Evolutionary conservation across 1,139 yeast genomes (phyloP).

Genomic region (Yamadazyma epiphylla): DNA sequence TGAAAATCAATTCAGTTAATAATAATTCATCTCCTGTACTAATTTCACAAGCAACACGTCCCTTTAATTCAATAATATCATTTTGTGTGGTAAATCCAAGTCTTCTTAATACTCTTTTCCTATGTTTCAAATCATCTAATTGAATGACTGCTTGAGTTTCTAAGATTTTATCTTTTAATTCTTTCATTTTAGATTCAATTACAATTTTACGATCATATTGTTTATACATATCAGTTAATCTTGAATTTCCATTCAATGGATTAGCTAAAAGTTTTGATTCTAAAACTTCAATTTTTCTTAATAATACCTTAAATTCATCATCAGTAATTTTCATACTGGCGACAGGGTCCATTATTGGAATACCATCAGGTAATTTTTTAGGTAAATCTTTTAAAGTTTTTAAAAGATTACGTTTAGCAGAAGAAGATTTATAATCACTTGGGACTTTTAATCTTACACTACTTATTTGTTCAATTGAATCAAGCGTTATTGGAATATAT

Average conservation of each 20-base stretch:
- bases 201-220: slow-evolving; percentile 63
- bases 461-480: slow-evolving; percentile 70
- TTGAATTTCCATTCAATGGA: slow-evolving; percentile 65
- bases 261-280: slow-evolving; percentile 69
- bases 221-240: slow-evolving; percentile 58
- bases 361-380: slow-evolving; percentile 82
- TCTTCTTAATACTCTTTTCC: slow-evolving; percentile 84
- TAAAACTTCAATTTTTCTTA: slow-evolving; percentile 77
- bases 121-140: slow-evolving; percentile 85
- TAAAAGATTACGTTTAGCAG: slow-evolving; percentile 69
- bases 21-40: slow-evolving; percentile 91
- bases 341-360: slow-evolving; percentile 86
- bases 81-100: slow-evolving; percentile 77
- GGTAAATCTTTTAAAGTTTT: slow-evolving; percentile 78
- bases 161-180: slow-evolving; percentile 57
- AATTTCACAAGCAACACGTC: slow-evolving; percentile 93
- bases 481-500: slow-evolving; percentile 78
- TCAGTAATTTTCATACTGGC: slow-evolving; percentile 89
- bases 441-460: slow-evolving; percentile 82
- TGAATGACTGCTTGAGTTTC: slow-evolving; percentile 92
- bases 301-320: slow-evolving; percentile 63
- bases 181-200: slow-evolving; percentile 57
- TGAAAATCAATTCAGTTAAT: slow-evolving; percentile 86
- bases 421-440: slow-evolving; percentile 65
- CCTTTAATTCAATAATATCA: slow-evolving; percentile 91